Evolutionary conservation across 352 stramenopile genomes (phyloP), one percentile per base, ranked within the genome.

Genomic region (Pythium monospermum): DNA sequence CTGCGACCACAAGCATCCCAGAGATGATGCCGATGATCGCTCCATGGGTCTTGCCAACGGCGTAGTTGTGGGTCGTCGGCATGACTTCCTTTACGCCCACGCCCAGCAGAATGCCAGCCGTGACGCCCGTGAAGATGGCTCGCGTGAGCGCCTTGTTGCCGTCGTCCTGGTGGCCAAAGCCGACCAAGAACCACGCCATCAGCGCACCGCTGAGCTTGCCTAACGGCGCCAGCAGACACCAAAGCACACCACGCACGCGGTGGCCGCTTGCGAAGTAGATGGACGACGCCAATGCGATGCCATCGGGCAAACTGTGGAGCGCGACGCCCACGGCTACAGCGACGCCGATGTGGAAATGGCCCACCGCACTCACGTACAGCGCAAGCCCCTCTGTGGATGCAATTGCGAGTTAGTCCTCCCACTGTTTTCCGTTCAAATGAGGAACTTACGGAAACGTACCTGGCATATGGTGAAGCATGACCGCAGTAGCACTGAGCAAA

Each of bases 241-340:
- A 68, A 1, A 59, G 40, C 11, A 68, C 43, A 16, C 59, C 59
- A 15, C 48, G 53, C 3, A 53, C 6, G 0, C 59, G 59, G 21
- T 56, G 39, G 28, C 59, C 59, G 31, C 53, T 60, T 13, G 59
- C 59, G 40, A 62, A 68, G 39, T 68, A 68, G 42, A 68, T 63
- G 7, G 53, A 63, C 8, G 59, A 67, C 15, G 59, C 51, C 12
- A 67, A 37, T 8, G 59, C 59, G 47, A 59, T 67, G 30, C 59
- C 59, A 32, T 67, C 59, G n/a, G 59, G 59, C 1, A 67, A 38
- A 40, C 59, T 67, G 36, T 61, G 59, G 26, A 67, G 40, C 15
- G 55, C 47, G 37, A 67, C 42, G 5, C 18, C 59, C 16, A 49
- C 10, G 0, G 47, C 49, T 4, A 67, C 40, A 2, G 59, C 51